phyloP scores from a whole-genome alignment of 163 green algal species.

The Prototheca cutis region DNA sequence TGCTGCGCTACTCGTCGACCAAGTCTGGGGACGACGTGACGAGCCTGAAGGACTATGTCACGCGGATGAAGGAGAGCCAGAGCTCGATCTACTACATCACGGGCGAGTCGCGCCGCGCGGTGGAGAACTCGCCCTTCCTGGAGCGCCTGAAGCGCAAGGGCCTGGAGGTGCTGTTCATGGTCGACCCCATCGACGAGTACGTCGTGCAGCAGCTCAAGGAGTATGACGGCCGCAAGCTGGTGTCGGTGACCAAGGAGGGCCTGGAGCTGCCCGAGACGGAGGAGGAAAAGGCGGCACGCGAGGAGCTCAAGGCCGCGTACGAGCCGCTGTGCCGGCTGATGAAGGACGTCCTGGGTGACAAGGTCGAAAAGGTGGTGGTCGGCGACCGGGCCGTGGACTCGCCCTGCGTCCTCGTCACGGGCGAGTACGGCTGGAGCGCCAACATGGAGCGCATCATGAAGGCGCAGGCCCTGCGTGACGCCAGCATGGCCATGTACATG shows the following conservation, averaged over 20 bases:
- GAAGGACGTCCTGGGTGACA: conserved; percentile 90
- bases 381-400: conserved; percentile 94
- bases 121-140: conserved; percentile 98
- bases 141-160: conserved; percentile 94
- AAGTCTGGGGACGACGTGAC: conserved; percentile 97
- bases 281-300: conserved; percentile 94
- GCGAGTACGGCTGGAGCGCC: conserved; percentile 91
- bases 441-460: conserved; percentile 99
- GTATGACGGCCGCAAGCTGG: conserved; percentile 99
- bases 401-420: conserved; percentile 91
- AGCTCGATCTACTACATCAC: conserved; percentile 99
- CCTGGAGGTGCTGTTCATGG: conserved; percentile 98
- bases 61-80: conserved; percentile 98
- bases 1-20: conserved; percentile 94
- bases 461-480: conserved; percentile 92
- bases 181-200: conserved; percentile 98
- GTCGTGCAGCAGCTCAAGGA: conserved; percentile 53
- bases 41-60: conserved; percentile 98
- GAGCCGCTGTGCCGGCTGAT: conserved; percentile 89
- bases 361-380: conserved; percentile 84
- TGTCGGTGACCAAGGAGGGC: conserved; percentile 96
- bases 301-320: conserved; percentile 84
- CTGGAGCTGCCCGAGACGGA: conserved; percentile 90
- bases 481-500: conserved; percentile 85
- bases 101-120: conserved; percentile 86